Conservation (phyloP, 441 rosid species). For the Euphorbia schlechtendalii region DNA sequence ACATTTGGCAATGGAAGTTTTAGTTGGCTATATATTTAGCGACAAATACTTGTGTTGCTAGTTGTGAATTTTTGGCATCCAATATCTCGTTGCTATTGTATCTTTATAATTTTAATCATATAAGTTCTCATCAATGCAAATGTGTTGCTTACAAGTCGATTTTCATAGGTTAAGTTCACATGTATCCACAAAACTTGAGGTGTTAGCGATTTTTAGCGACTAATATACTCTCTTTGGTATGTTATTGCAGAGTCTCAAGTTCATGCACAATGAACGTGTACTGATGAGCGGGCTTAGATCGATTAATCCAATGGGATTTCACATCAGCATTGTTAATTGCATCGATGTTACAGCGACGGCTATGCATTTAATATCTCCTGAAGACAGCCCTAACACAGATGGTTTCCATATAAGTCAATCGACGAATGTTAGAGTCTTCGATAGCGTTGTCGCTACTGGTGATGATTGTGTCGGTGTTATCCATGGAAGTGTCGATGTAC, state of each 20-base stretch:
- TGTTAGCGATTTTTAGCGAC: not conserved
- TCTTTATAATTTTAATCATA: no score
- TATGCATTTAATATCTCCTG: constrained; percentile 36
- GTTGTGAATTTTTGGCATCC: no score
- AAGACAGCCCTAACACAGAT: constrained; percentile 55
- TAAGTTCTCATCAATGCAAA: no score
- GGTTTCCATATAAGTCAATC: constrained; percentile 60
- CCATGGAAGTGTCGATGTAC: constrained; percentile 40
- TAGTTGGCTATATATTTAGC: no score
- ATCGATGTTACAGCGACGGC: constrained; percentile 25
- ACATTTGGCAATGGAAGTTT: no score
- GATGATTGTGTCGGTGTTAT: constrained; percentile 58
- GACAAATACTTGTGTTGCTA: no score
- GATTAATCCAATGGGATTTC: constrained; percentile 57
- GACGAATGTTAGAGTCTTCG: constrained; percentile 29
- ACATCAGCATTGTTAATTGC: constrained; percentile 31
- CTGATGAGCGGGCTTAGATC: constrained; percentile 34
- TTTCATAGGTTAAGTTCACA: no score
- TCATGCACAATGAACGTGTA: constrained; percentile 27
- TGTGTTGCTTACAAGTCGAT: no score
- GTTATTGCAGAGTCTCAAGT: constrained; percentile 35
- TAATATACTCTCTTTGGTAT: not conserved
- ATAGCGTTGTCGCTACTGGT: constrained; percentile 35
- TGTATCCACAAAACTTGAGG: no score
- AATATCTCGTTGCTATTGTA: no score